Evolutionary conservation across 2,329 filamentous ascomycete species (phyloP), one percentile per base, ranked within the genome.

Genomic region (Pseudopithomyces chartarum): DNA sequence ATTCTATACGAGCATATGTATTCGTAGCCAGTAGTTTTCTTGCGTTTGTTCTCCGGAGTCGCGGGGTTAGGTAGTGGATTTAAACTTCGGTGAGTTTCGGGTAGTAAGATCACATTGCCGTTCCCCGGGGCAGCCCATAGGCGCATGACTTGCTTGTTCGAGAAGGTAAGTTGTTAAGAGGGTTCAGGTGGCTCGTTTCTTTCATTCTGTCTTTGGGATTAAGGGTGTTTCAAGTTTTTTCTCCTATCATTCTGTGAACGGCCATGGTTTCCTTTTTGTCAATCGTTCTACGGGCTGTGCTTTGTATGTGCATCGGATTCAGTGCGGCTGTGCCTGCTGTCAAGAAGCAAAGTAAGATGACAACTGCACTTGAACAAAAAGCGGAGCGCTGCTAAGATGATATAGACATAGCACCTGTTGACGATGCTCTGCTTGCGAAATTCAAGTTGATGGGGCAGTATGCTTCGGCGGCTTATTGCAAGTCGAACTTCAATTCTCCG

Each of bases 391-490:
- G 34, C 55, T 64, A 23, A 60, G 12, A 12, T 3, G 11, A 6
- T 1, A n/a, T 34, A 63, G 67, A 54, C 8, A 60, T 74, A 2
- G 19, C 38, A 61, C 64, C 57, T 11, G 61, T 74, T 39, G 55
- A 58, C 11, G 20, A 59, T 10, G 50, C 54, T 17, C 59, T 73
- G 15, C 53, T 73, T 23, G 39, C 54, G 29, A 64, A 52, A 8
- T 66, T 75, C 48, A 65, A 66, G 17, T 49, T 75, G 26, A 73
- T 75, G 68, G 63, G 63, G 10, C 69, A 85, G 58, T 85, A 82
- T 66, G 75, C 82, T 10, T 81, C 81, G 0, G 82, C 83, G 12
- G 76, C 82, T n/a, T 85, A 85, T 64, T 85, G 83, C 65, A 59
- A 75, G 5, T 69, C 62, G 54, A 84, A 85, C 62, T 73, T 78